These are phyloP conservation scores for Suillus lakei DNA, from an alignment of 768 basidiomycete genomes.

Conservation along the genomic window DNA sequence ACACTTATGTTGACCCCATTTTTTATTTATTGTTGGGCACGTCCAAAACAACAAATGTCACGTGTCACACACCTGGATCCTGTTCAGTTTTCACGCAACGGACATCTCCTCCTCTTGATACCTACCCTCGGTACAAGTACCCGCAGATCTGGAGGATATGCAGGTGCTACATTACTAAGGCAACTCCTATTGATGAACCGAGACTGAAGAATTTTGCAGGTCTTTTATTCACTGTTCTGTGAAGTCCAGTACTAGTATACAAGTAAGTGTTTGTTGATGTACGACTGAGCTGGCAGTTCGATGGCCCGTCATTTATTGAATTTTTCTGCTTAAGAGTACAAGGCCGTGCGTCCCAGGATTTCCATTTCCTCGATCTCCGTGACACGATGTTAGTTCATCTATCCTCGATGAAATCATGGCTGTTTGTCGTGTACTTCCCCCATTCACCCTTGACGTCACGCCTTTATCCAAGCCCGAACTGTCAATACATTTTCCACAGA, in stretches of 20 bases:
- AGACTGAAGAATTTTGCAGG: not conserved
- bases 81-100: not conserved
- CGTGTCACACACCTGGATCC: not conserved
- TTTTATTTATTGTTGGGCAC: not conserved
- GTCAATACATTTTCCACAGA: no score
- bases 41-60: not conserved
- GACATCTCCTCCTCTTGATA: not conserved
- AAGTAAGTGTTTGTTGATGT: not conserved
- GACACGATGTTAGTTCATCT: no score
- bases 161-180: no score
- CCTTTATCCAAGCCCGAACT: no score
- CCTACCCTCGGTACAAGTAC: not conserved
- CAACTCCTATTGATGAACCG: not conserved
- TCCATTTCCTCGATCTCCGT: not conserved
- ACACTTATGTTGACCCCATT: not conserved
- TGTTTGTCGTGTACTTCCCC: no score
- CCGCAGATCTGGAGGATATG: no score
- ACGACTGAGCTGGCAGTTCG: not conserved
- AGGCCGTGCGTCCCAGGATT: no score
- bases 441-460: no score
- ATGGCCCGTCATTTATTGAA: not conserved
- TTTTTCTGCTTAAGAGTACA: no score
- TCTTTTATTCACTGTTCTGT: no score
- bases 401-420: no score
- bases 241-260: not conserved